Conservation (phyloP, 2,329 filamentous ascomycete genomes). For the Atkinsonella texensis region DNA sequence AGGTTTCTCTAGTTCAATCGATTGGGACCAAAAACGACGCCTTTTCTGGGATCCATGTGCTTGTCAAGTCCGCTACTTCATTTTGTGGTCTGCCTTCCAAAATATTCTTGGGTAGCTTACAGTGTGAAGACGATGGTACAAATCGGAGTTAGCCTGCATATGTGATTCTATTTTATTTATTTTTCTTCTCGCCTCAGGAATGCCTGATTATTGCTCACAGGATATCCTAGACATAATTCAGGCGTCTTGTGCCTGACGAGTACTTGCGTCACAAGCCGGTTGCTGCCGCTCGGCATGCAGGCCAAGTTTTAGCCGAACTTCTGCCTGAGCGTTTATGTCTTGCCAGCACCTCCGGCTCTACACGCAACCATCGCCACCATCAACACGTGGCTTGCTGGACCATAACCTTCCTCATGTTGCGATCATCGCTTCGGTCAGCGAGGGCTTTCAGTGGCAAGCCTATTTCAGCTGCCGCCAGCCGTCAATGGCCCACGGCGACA, state of each 20-base stretch:
- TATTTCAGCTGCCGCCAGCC: slow-evolving; percentile 37
- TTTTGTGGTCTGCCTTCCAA: too few relatives aligned
- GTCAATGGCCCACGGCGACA: slow-evolving; percentile 43
- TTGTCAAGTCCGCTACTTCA: too few relatives aligned
- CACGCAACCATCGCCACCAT: slow-evolving; percentile 16
- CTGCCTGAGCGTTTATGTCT: slow-evolving; percentile 32
- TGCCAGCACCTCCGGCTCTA: slow-evolving; percentile 14
- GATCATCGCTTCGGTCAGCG: slow-evolving; percentile 54
- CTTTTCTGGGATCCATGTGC: too few relatives aligned
- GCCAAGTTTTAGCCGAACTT: slow-evolving; percentile 29
- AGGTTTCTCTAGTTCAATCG: too few relatives aligned
- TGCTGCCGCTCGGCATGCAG: slow-evolving; percentile 18
- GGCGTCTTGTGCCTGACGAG: not conserved
- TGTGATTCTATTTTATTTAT: too few relatives aligned
- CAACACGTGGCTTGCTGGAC: slow-evolving; percentile 24
- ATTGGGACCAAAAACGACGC: too few relatives aligned
- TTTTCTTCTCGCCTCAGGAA: too few relatives aligned
- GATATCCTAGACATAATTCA: too few relatives aligned
- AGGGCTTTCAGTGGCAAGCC: slow-evolving; percentile 46
- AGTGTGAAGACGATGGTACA: too few relatives aligned
- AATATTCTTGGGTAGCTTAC: too few relatives aligned
- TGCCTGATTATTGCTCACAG: too few relatives aligned
- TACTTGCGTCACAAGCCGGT: slow-evolving; percentile 22
- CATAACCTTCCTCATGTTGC: slow-evolving; percentile 52
- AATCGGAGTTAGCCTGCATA: too few relatives aligned